Base-by-base conservation (phyloP, 305 asterid genomes). In the Euphrasia arctica region DNA sequence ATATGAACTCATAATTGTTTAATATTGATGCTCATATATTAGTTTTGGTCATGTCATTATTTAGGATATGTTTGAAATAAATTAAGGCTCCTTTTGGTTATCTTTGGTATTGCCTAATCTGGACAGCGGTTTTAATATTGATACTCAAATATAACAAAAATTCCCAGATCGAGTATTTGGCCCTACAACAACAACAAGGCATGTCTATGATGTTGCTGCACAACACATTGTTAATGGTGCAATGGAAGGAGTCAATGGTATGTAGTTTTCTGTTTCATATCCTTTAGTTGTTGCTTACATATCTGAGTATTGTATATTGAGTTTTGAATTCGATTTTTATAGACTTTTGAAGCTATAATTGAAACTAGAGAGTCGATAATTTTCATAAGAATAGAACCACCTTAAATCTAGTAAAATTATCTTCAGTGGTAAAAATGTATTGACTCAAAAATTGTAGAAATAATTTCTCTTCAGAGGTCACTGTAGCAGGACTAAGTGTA, bases 141-240 rank as follows among this genome's bases (percentile, higher is more conserved):
- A 72, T 60, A 56, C 66, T 64, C 41, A 62, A 31, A 64, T 58
- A n/a, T 60, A 61, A 67, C 64, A 54, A 49, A 34, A 29, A 59
- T 69, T 54, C 70, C 45, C 93, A 94, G 99, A 94, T 83, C 87
- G 90, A 61, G 99, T 94, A 41, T 94, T 94, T 84, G 98, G 99
- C 63, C 98, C 99, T 58, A 94, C 97, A n/a, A 94, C 99, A 64
- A 94, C 99, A 67, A 94, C 99, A 22, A 88, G 97, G 73, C 98
- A 88, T 79, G 98, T 90, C 60, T 94, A 94, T 73, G 99, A 94
- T 80, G 78, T 91, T 82, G 96, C 98, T 76, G 91, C 95, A 34
- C 98, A 94, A 63, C 89, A 88, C 77, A 89, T 82, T 63, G 84
- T 94, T 72, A 74, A 82, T 80, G 99, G 99, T 75, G 78, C 94